Conservation (phyloP, 306 rosid genomes). For the Clitoria ternatea region DNA sequence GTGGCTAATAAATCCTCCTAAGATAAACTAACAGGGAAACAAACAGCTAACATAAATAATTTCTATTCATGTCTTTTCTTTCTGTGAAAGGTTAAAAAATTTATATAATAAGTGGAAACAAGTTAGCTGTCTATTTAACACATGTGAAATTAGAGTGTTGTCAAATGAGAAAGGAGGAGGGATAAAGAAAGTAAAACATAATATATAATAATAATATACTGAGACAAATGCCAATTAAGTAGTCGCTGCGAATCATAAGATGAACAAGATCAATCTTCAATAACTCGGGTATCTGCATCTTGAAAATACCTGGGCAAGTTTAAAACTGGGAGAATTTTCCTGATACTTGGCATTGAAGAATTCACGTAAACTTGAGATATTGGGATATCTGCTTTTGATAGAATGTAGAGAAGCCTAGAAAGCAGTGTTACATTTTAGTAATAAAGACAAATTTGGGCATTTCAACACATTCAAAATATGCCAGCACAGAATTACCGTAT, state of each 20-base stretch:
- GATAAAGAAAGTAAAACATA: neutral
- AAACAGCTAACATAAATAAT: neutral
- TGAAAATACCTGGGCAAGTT: conserved; percentile 93
- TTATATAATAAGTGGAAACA: neutral
- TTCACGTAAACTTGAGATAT: conserved; percentile 76
- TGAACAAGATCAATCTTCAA: conserved; percentile 12
- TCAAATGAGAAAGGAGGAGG: neutral
- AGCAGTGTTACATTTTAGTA: conserved; percentile 17
- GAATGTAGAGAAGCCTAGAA: conserved; percentile 96
- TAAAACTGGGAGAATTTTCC: conserved; percentile 93
- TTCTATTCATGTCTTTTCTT: neutral
- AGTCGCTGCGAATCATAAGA: conserved; percentile 1
- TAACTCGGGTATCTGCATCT: conserved; percentile 3
- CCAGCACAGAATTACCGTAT: conserved; percentile 61
- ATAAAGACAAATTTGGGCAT: neutral
- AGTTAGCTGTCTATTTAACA: neutral
- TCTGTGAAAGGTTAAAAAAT: neutral
- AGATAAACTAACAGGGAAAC: neutral
- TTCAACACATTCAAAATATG: conserved; percentile 27
- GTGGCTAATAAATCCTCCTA: neutral
- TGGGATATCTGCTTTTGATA: conserved; percentile 88
- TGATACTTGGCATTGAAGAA: conserved; percentile 87
- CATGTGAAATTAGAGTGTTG: neutral
- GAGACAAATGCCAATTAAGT: conserved; percentile 8
- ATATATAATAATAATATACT: neutral